Base-by-base conservation (phyloP, 2,329 filamentous ascomycete genomes). In the Cladosporium phlei region DNA sequence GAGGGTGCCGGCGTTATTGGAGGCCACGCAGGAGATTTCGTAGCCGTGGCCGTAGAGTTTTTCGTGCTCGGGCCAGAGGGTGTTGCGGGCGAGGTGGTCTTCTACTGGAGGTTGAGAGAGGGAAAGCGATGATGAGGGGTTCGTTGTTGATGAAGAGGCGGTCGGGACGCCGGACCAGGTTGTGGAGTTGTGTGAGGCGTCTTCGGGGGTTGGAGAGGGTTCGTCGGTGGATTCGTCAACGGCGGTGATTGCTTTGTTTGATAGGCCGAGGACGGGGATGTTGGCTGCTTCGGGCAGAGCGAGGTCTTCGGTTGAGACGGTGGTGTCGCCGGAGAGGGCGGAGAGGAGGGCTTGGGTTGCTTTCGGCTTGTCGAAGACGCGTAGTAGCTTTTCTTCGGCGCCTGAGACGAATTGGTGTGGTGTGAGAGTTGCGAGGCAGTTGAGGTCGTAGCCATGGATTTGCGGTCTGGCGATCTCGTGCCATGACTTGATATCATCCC, bases 1-100 rank as follows among this genome's bases (percentile, higher is more conserved):
- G 17, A 96, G 67, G 3, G 68, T 72, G 10, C 86, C 85, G 57
- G 89, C 82, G 60, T 86, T 79, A 59, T 82, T 88, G 6, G 84
- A 78, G 9, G 90, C 86, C 12, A 95, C 79, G 28, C 88, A 86
- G 2, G 88, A 95, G 39, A 98, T 91, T 67, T 98, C 93, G 68
- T 96, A 96, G 22, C 93, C 93, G 68, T 98, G 93, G 2, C 93
- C 93, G 68, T 98, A 98, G 1, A 98, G 78, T 70, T 98, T 98
- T 66, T 98, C 93, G 5, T 81, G 81, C 64, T 98, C 93, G 3
- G 93, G 93, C 89, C 90, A 98, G 24, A 98, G 80, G 0, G 93
- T 95, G 65, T 94, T 83, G 7, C 90, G 82, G 19, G 89, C 85
- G 2, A 98, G 79, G 46, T 88, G 84, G 65, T 97, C 93, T 66